phyloP scores from a whole-genome alignment of 176 grass and related monocot species.

The Hyparrhenia diplandra region DNA sequence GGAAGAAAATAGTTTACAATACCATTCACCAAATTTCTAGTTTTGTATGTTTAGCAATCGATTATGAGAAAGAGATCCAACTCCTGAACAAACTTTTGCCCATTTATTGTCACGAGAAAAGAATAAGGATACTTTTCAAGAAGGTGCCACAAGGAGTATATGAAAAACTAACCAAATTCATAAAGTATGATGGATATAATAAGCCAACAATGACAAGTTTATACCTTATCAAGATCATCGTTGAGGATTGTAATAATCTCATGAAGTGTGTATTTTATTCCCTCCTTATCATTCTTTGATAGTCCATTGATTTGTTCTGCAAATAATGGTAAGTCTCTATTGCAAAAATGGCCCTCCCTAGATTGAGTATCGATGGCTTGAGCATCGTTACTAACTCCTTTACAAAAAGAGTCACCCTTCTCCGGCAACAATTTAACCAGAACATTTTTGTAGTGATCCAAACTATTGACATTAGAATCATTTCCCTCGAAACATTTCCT shows the following conservation, averaged over 20 bases:
- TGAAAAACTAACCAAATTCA: background rate
- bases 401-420: background rate
- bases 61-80: background rate
- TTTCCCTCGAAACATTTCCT: background rate
- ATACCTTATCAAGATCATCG: constrained; percentile 26
- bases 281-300: constrained; percentile 3
- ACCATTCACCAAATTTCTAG: background rate
- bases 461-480: background rate
- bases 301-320: constrained; percentile 4
- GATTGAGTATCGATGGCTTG: background rate
- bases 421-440: background rate
- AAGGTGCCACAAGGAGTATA: background rate
- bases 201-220: background rate
- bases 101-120: background rate
- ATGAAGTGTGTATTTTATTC: constrained; percentile 22
- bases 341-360: background rate
- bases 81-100: background rate
- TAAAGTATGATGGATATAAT: background rate
- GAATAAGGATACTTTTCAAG: background rate
- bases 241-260: background rate
- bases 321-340: background rate
- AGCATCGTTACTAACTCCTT: background rate
- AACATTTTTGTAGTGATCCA: constrained; percentile 8
- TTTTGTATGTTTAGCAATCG: background rate
- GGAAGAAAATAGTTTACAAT: background rate